A percentile compares a stretch with the other conserved stretches of the same genome.
phyloP scores from a whole-genome alignment of 2,329 filamentous ascomycete genomes.

The Fusarium temperatum region DNA sequence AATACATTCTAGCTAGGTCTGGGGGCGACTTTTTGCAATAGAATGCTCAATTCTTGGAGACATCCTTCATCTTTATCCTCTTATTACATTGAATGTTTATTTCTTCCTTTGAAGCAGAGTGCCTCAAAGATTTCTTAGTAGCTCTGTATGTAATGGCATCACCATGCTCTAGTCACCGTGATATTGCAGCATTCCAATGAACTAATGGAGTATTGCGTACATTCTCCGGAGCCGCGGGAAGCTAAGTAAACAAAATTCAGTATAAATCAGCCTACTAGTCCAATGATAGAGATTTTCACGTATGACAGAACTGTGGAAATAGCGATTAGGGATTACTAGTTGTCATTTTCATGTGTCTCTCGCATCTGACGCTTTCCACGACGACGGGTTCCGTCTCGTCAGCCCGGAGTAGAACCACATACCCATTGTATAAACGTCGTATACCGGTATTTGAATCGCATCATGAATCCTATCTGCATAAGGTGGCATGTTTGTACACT shows the following conservation, averaged over 20 bases:
- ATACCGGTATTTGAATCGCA: constrained; percentile 43
- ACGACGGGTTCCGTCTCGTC: neutral
- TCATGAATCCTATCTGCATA: constrained; percentile 46
- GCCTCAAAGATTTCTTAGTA: neutral
- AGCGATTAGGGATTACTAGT: neutral
- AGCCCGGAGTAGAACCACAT: constrained; percentile 50
- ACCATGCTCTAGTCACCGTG: neutral
- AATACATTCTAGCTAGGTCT: neutral
- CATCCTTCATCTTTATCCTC: too few relatives aligned
- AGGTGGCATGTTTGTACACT: constrained; percentile 51
- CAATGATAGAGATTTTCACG: too few relatives aligned
- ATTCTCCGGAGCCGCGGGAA: too few relatives aligned
- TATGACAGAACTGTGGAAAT: neutral
- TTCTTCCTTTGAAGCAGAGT: too few relatives aligned
- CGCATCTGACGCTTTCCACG: neutral
- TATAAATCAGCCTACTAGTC: too few relatives aligned
- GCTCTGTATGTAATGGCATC: accelerated
- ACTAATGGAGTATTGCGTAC: neutral
- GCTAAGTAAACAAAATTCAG: too few relatives aligned
- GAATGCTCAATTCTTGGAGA: neutral
- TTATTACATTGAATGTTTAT: too few relatives aligned
- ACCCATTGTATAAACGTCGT: constrained; percentile 49
- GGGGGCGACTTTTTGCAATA: neutral
- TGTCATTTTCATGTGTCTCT: constrained; percentile 55
- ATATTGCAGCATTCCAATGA: too few relatives aligned